phyloP scores from a whole-genome alignment of 2,329 filamentous ascomycete species.

The Clonostachys rhizophaga region DNA sequence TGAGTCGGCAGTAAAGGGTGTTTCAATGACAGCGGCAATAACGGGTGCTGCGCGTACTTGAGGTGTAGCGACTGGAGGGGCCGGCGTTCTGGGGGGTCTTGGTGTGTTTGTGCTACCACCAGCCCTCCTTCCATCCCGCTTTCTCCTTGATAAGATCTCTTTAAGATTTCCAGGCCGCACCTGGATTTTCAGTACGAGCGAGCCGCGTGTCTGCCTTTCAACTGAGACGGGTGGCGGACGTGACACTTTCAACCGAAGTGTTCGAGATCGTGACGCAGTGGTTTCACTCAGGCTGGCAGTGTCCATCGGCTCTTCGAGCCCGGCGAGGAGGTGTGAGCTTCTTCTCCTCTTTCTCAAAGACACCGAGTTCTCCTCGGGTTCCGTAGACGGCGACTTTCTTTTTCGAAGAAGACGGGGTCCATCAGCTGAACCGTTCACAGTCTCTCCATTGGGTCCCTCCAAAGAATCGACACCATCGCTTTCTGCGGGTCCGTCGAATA shows the following conservation, averaged over 20 bases:
- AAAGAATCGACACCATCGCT: conserved; percentile 36
- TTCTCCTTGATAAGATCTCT: conserved; percentile 26
- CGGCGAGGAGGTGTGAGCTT: conserved; percentile 22
- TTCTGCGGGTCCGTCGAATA: conserved; percentile 58
- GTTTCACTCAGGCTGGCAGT: conserved; percentile 18
- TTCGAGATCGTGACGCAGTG: conserved; percentile 35
- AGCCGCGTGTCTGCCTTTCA: conserved; percentile 25
- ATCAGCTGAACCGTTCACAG: conserved; percentile 56
- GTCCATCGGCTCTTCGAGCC: conserved; percentile 23
- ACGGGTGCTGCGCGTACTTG: conserved; percentile 5
- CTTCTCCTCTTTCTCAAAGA: conserved; percentile 49
- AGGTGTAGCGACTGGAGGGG: not conserved
- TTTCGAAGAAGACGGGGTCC: conserved; percentile 76
- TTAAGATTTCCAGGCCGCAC: conserved; percentile 30
- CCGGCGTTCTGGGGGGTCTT: conserved; percentile 6
- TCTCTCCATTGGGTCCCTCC: conserved; percentile 25
- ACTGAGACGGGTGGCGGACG: conserved; percentile 34
- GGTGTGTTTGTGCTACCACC: not conserved
- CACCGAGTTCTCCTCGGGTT: conserved; percentile 50
- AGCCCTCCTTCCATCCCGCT: conserved; percentile 20
- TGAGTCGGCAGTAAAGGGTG: conserved; percentile 50
- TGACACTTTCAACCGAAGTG: conserved; percentile 48
- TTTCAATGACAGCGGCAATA: conserved; percentile 32
- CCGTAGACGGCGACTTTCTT: conserved; percentile 73
- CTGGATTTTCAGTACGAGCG: conserved; percentile 26